Evolutionary conservation across 1,139 yeast species (phyloP), one percentile per base, ranked within the genome.

Genomic region (Lodderomyces metapsilosis): DNA sequence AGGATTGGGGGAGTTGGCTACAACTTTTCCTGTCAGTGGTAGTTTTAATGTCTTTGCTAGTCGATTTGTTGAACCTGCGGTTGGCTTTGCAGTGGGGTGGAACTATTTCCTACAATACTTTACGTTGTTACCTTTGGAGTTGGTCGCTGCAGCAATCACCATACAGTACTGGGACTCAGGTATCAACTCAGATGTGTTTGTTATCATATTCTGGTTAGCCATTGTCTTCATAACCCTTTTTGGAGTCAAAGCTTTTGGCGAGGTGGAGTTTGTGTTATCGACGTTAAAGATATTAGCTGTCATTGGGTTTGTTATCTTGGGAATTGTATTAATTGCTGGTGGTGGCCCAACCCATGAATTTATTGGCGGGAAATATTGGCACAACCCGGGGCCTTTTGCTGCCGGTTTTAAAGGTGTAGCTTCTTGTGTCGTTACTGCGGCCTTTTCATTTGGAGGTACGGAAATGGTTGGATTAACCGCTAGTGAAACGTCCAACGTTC

Each of bases 401-500:
- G 45, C 66, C 58, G 76, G 78, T 69, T 44, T 87, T 78, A 88
- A 88, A 59, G 96, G 96, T 51, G 80, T 88, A 21, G 79, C 88
- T 54, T 70, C 87, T n/a, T 85, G 85, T 25, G 85, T 71, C 43
- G 67, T 69, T 28, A 64, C 74, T 3, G 75, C 76, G 1, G 65
- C 71, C 15, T 71, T 67, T 53, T 59, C 71, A 48, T 53, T 72
- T 48, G 68, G 72, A 36, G 73, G 71, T 42, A 57, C 73, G 18
- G 82, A 76, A 54, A 65, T 75, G 58, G 70, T 72, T 36, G 77
- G 78, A 17, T 61, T 74, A 44, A 77, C 74, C 16, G 62, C 75
- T 28, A 88, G 94, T 13, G 96, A 88, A 64, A 80, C 95, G 36
- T 72, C 71, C 36, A 81, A 85, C 59, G 95, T 95, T 34, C 51